Percentiles rank a stretch among this genome's conserved stretches.
These are phyloP conservation scores for Yamadazyma diddensiae DNA, from an alignment of 1,139 yeast species.

Conservation along the genomic window DNA sequence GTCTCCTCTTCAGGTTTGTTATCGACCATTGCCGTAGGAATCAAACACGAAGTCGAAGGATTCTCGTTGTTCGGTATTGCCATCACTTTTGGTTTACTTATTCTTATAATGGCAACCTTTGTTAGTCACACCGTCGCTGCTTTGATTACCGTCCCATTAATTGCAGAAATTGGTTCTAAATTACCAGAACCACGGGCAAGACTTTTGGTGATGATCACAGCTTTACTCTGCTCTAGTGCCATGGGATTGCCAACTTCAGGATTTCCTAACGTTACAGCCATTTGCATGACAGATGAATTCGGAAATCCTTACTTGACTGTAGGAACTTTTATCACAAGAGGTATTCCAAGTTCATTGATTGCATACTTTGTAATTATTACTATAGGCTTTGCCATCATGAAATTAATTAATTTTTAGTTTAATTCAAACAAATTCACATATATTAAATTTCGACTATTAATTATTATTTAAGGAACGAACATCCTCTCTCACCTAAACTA, in stretches of 20 bases:
- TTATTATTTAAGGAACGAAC: background rate
- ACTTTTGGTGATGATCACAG: constrained; percentile 77
- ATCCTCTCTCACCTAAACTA: no score
- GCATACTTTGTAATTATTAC: constrained; percentile 63
- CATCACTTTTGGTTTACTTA: constrained; percentile 63
- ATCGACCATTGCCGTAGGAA: constrained; percentile 56
- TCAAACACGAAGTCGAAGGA: constrained; percentile 54
- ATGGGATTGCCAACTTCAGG: constrained; percentile 98
- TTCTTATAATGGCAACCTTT: constrained; percentile 84
- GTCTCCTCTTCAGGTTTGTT: constrained; percentile 70
- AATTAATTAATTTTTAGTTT: constrained; percentile 36
- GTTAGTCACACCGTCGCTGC: constrained; percentile 97
- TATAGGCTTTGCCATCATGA: constrained; percentile 67
- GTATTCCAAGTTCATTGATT: constrained; percentile 80
- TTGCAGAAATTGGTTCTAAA: constrained; percentile 78
- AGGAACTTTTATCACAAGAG: constrained; percentile 77
- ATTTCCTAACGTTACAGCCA: constrained; percentile 94
- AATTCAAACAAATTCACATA: background rate
- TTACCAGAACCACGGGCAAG: constrained; percentile 70
- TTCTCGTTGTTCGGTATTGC: constrained; percentile 60
- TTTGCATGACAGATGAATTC: constrained; percentile 84
- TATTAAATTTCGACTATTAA: constrained; percentile 2
- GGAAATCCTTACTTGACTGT: constrained; percentile 86
- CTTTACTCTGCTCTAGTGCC: constrained; percentile 83
- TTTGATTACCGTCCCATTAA: constrained; percentile 81